phyloP scores from a whole-genome alignment of 495 filamentous ascomycete species.

The Daldinia loculata region DNA sequence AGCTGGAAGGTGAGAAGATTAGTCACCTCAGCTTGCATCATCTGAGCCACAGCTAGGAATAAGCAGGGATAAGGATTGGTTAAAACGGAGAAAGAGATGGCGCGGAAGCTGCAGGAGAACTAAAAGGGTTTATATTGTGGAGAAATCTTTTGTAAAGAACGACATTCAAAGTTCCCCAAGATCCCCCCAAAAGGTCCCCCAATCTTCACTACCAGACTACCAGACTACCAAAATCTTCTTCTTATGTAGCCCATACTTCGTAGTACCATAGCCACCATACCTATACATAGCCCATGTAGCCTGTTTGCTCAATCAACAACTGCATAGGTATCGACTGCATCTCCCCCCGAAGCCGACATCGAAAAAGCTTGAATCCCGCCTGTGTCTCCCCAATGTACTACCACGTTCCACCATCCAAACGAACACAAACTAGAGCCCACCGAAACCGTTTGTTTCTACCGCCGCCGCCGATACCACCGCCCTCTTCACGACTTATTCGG shows the following conservation, averaged over 20 bases:
- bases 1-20: slow-evolving; percentile 21
- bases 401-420: slow-evolving; percentile 36
- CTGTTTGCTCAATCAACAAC: slow-evolving; percentile 19
- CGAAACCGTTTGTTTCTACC: slow-evolving; percentile 22
- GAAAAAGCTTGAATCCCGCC: slow-evolving; percentile 12
- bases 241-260: not conserved
- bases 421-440: slow-evolving; percentile 24
- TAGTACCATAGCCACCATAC: not conserved
- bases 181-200: slow-evolving; percentile 6
- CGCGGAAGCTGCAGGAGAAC: slow-evolving; percentile 37
- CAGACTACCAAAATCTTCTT: not conserved
- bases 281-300: slow-evolving; percentile 14
- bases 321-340: slow-evolving; percentile 15
- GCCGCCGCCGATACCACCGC: slow-evolving; percentile 10
- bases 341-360: slow-evolving; percentile 13
- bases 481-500: slow-evolving; percentile 18
- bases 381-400: slow-evolving; percentile 36
- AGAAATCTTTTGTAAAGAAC: slow-evolving; percentile 32
- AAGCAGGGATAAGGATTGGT: slow-evolving; percentile 31
- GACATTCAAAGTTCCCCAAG: slow-evolving; percentile 18
- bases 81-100: slow-evolving; percentile 43
- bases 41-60: slow-evolving; percentile 11
- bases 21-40: slow-evolving; percentile 32
- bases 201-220: slow-evolving; percentile 2
- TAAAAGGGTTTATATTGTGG: slow-evolving; percentile 40